Base-by-base conservation (phyloP, 202 grass and related monocot species). In the Musa balbisiana region DNA sequence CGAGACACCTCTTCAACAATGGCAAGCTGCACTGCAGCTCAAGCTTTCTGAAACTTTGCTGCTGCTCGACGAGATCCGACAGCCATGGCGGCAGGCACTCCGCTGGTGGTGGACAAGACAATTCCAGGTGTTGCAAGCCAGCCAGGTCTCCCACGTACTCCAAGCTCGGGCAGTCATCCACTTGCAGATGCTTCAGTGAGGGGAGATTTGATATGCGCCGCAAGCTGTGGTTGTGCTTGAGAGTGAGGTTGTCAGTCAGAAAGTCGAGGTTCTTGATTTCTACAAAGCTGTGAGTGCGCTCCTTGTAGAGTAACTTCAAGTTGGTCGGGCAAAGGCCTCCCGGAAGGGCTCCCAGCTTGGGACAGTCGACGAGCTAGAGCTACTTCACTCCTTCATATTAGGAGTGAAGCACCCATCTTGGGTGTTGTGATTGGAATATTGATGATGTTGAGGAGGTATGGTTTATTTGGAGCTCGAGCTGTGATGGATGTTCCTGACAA, bases 301-400 rank as follows among this genome's bases (percentile, higher is more conserved):
- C 89, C 3, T 90, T 74, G 51, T 33, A 79, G 73, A 96, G 87
- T 23, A 80, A 74, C 11, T 75, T 22, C 26, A 96, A 62, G 43
- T 72, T 72, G 24, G 65, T 25, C 3, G 78, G 78, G 58, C 81
- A 85, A 19, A 96, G 83, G 70, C 83, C 92, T 84, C 86, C 78
- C 15, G 92, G 92, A 52, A 96, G 89, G 82, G 67, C 77, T 96
- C 81, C 86, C 72, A 96, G 81, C 78, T 90, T 92, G 26, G 85
- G 85, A 71, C 92, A 96, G 17, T 82, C 80, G 21, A 80, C 69
- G 67, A 96, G 84, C 52, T 86, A 83, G 52, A 96, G 78, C 55
- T 85, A 86, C 74, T 82, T 92, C 1, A 96, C 55, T 85, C 88
- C 74, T 82, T 92, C 1, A 96, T 77, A 76, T 70, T 82, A 83